phyloP scores from a whole-genome alignment of 2,329 filamentous ascomycete genomes.

The Aspergillus ustus region DNA sequence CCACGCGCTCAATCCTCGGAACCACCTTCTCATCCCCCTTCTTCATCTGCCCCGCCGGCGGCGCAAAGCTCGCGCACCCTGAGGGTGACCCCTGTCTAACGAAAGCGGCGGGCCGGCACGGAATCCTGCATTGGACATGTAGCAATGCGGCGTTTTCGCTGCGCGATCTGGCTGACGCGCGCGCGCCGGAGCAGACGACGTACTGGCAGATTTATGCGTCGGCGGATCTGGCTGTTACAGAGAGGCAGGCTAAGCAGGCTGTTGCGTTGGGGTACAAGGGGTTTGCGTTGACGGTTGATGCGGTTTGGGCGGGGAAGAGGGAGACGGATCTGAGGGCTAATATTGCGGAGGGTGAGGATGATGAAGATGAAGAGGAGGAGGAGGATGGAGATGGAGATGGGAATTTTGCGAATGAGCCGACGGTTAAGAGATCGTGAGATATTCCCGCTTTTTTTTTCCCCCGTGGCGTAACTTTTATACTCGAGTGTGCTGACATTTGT shows the following conservation, averaged over 20 bases:
- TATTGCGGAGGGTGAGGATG: background rate
- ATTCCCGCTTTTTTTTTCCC: no score
- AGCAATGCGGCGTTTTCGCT: background rate
- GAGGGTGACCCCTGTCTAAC: constrained; percentile 1
- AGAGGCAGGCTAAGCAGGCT: constrained; percentile 1
- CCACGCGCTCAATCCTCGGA: background rate
- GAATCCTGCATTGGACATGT: constrained; percentile 9
- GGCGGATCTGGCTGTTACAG: background rate
- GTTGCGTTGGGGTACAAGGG: constrained; percentile 8
- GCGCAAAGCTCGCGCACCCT: constrained; percentile 8
- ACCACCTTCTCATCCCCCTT: constrained; percentile 2
- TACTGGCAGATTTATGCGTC: background rate
- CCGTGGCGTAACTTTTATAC: no score
- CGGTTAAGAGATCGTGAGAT: background rate
- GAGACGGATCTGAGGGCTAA: background rate
- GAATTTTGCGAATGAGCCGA: no score
- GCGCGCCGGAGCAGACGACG: background rate
- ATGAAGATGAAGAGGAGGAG: no score
- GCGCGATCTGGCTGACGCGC: background rate
- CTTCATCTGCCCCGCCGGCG: constrained; percentile 15
- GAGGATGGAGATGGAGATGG: no score
- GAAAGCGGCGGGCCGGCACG: constrained; percentile 3
- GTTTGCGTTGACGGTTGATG: constrained; percentile 17
- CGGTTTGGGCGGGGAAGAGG: constrained; percentile 8
- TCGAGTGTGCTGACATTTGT: no score